Percentiles rank a stretch among this genome's conserved stretches.
Conservation (phyloP, 2,329 filamentous ascomycete genomes). For the Verticillium nonalfalfae region DNA sequence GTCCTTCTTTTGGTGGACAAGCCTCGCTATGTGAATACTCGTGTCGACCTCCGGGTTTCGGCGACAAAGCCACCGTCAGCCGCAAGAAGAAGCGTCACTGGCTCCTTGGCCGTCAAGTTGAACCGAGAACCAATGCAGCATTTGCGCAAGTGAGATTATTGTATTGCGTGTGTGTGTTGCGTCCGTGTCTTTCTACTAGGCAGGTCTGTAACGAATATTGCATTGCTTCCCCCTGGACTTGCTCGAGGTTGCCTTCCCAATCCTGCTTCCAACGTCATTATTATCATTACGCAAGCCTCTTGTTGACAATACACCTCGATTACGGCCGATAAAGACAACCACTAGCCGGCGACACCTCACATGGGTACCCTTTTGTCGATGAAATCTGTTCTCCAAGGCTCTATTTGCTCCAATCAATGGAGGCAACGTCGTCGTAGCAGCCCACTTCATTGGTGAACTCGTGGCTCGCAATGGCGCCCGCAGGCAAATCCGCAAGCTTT, state of each 20-base stretch:
- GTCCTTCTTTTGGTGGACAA: background rate
- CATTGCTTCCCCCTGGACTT: background rate
- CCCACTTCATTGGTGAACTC: conserved; percentile 26
- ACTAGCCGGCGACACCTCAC: background rate
- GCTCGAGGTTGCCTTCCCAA: no score
- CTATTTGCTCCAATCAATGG: conserved; percentile 28
- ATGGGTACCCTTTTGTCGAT: background rate
- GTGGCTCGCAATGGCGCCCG: conserved; percentile 29
- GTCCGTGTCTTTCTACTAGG: background rate
- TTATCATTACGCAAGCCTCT: background rate
- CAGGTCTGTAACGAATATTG: background rate
- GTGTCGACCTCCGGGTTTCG: background rate
- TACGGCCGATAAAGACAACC: background rate
- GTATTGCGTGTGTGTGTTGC: background rate
- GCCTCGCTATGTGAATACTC: background rate
- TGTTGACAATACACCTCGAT: background rate
- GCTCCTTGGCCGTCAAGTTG: background rate
- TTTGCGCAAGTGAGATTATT: background rate
- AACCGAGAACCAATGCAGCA: background rate
- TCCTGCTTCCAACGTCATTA: background rate
- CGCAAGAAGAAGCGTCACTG: background rate
- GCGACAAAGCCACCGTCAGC: background rate
- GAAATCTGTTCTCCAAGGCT: background rate
- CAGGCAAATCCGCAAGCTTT: conserved; percentile 25
- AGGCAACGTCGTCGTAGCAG: conserved; percentile 32